A percentile compares a stretch with the other conserved stretches of the same genome.
phyloP scores from a whole-genome alignment of 192 early-diverging fungal genomes.

The Backusella liffmaniae region DNA sequence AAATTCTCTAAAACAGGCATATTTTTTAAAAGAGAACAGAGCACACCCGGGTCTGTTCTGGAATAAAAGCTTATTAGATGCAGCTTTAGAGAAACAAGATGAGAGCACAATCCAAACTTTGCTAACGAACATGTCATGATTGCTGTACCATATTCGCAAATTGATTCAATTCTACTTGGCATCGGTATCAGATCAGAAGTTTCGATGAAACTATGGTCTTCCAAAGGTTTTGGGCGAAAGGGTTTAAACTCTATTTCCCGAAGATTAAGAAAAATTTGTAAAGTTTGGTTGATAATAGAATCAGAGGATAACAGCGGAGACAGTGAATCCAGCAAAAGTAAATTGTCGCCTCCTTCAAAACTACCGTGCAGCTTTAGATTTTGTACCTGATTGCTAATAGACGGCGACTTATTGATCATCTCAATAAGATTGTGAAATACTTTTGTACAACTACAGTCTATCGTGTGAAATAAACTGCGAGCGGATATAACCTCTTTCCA shows the following conservation, averaged over 20 bases:
- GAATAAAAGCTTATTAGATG: neutral
- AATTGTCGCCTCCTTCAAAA: neutral
- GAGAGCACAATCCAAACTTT: neutral
- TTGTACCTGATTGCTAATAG: neutral
- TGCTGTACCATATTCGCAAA: neutral
- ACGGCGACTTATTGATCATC: neutral
- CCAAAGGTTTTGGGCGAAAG: neutral
- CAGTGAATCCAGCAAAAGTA: neutral
- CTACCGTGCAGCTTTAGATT: neutral
- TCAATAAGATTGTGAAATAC: neutral
- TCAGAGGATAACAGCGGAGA: neutral
- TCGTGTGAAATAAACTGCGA: neutral
- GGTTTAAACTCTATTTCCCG: neutral
- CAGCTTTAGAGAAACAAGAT: neutral
- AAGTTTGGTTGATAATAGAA: neutral
- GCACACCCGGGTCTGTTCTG: neutral
- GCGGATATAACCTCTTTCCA: neutral
- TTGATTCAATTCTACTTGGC: neutral
- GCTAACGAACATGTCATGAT: neutral
- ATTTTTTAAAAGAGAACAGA: neutral
- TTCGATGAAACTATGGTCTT: neutral
- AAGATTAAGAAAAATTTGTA: neutral
- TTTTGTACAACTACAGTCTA: neutral
- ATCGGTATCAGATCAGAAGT: neutral
- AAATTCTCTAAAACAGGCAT: neutral